Conservation (phyloP, 176 grass and related monocot genomes). For the Carex kokanica region DNA sequence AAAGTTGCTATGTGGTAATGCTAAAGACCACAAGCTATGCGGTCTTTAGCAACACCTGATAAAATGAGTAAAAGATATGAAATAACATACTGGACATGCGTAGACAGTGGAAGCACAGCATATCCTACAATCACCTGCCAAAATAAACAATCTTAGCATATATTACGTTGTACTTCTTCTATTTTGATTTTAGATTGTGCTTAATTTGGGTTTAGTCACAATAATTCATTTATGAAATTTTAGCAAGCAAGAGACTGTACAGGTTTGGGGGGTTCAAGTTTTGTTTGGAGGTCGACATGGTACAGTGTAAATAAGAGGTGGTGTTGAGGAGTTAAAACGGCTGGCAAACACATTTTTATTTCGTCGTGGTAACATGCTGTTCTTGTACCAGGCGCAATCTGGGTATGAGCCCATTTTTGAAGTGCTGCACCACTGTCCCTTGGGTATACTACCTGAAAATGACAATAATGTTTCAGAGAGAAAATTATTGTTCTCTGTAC, state of each 20-base stretch:
- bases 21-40: not conserved
- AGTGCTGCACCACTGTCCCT: slow-evolving; percentile 56
- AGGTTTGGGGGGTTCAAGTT: slow-evolving; percentile 93
- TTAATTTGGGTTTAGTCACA: slow-evolving; percentile 15
- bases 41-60: slow-evolving; percentile 7
- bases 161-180: not conserved
- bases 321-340: slow-evolving; percentile 87
- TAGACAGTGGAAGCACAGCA: slow-evolving; percentile 80
- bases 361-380: slow-evolving; percentile 94
- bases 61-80: slow-evolving; percentile 26
- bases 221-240: slow-evolving; percentile 4
- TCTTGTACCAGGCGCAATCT: slow-evolving; percentile 78
- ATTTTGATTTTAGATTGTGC: slow-evolving; percentile 20
- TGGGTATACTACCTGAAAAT: slow-evolving; percentile 78
- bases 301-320: slow-evolving; percentile 97
- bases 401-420: slow-evolving; percentile 85
- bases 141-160: slow-evolving; percentile 3
- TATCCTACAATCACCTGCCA: slow-evolving; percentile 84
- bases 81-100: slow-evolving; percentile 86
- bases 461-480: not conserved
- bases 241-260: slow-evolving; percentile 41
- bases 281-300: slow-evolving; percentile 94
- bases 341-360: slow-evolving; percentile 86
- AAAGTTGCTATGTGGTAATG: not conserved
- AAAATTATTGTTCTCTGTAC: not conserved